These are phyloP conservation scores for Xylaria hypoxylon DNA, from an alignment of 2,329 filamentous ascomycete genomes.

Conservation along the genomic window DNA sequence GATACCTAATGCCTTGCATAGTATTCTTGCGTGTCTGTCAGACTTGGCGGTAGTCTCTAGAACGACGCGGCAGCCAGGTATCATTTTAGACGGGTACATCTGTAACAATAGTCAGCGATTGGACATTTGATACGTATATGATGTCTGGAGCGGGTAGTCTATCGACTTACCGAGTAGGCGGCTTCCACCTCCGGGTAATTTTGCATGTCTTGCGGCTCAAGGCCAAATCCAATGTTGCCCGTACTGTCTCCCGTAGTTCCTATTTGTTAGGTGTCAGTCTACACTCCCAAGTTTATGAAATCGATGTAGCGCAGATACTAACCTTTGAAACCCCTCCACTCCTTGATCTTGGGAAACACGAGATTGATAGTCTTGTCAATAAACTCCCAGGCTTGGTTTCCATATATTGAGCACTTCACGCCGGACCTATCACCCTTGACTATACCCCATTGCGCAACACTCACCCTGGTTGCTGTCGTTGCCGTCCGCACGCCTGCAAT, in stretches of 20 bases:
- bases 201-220: constrained; percentile 79
- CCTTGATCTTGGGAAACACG: constrained; percentile 94
- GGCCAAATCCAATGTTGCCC: constrained; percentile 87
- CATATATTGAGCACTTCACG: constrained; percentile 80
- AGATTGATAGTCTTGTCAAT: constrained; percentile 89
- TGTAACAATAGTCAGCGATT: constrained; percentile 47
- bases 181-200: constrained; percentile 94
- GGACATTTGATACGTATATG: not conserved
- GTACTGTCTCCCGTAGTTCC: constrained; percentile 82
- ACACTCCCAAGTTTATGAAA: constrained; percentile 4
- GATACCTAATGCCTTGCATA: constrained; percentile 77
- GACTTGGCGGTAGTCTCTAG: constrained; percentile 87
- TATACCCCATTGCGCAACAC: constrained; percentile 81
- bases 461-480: constrained; percentile 76
- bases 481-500: constrained; percentile 82
- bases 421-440: constrained; percentile 77
- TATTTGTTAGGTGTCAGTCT: constrained; percentile 38
- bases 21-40: constrained; percentile 83
- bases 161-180: constrained; percentile 85
- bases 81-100: constrained; percentile 76
- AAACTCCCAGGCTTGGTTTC: constrained; percentile 89
- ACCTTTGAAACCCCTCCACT: constrained; percentile 79
- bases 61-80: constrained; percentile 85
- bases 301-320: constrained; percentile 39
- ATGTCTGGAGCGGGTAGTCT: constrained; percentile 5